Evolutionary conservation across 139 green algal species (phyloP).

Genomic region (Dunaliella sp.): DNA sequence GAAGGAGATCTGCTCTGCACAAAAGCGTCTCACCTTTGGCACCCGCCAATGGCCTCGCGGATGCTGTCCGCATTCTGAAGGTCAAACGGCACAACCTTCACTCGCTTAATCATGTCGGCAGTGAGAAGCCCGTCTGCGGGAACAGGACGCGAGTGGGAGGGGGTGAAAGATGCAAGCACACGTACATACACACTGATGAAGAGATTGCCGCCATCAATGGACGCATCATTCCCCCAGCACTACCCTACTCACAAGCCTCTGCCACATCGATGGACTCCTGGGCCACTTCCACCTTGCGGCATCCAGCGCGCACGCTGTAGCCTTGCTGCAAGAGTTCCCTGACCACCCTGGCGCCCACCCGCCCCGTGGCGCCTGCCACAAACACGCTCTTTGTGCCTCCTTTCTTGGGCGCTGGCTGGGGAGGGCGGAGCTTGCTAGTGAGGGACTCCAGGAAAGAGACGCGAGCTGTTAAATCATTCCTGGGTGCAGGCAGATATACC

Average conservation of each 20-base stretch:
- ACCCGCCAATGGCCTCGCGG: slow-evolving; percentile 53
- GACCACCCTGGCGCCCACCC: slow-evolving; percentile 73
- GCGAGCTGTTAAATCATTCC: no score
- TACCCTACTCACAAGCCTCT: slow-evolving; percentile 39
- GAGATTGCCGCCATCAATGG: background rate
- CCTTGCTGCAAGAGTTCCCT: slow-evolving; percentile 57
- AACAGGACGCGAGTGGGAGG: background rate
- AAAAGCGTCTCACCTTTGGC: background rate
- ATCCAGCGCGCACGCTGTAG: slow-evolving; percentile 76
- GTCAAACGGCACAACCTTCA: slow-evolving; percentile 68
- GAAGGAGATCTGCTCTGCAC: background rate
- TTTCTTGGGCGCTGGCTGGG: background rate
- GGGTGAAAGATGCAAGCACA: background rate
- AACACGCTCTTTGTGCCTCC: slow-evolving; percentile 55
- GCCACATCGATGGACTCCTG: slow-evolving; percentile 49
- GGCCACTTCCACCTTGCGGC: slow-evolving; percentile 57
- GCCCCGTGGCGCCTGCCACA: slow-evolving; percentile 81
- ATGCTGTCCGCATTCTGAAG: slow-evolving; percentile 59
- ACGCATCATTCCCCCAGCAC: background rate
- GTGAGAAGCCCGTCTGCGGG: slow-evolving; percentile 50
- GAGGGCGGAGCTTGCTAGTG: background rate
- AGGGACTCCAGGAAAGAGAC: background rate
- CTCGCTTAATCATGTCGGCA: slow-evolving; percentile 32
- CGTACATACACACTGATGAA: no score
- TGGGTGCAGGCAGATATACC: no score